phyloP scores from a whole-genome alignment of 371 early-diverging fungal genomes.

The Rhizopus stolonifer region DNA sequence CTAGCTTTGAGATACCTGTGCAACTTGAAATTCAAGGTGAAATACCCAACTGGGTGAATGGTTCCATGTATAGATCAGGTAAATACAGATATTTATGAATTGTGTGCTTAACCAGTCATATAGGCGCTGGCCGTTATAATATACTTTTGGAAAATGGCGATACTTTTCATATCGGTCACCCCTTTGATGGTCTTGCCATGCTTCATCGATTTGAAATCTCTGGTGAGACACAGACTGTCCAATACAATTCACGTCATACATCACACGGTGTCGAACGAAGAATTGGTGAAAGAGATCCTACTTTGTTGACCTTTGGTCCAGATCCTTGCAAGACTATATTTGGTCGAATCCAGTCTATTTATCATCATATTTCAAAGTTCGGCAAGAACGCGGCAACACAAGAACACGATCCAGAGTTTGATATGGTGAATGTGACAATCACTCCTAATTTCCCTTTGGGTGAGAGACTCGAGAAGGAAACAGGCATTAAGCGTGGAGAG shows the following conservation, averaged over 20 bases:
- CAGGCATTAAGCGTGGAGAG: conserved; percentile 35
- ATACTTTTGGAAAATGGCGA: conserved; percentile 46
- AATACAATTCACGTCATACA: conserved; percentile 44
- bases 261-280: conserved; percentile 46
- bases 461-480: conserved; percentile 29
- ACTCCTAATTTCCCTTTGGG: conserved; percentile 65
- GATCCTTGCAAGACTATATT: conserved; percentile 65
- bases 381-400: conserved; percentile 24
- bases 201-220: conserved; percentile 47
- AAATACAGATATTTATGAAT: not conserved
- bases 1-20: conserved; percentile 43
- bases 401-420: conserved; percentile 49
- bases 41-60: conserved; percentile 62
- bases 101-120: not conserved
- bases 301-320: conserved; percentile 51
- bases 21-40: conserved; percentile 43
- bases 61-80: conserved; percentile 59
- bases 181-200: conserved; percentile 66
- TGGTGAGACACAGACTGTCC: conserved; percentile 31
- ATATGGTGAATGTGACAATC: conserved; percentile 61
- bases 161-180: conserved; percentile 56
- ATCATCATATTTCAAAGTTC: conserved; percentile 40
- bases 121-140: conserved; percentile 50
- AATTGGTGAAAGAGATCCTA: conserved; percentile 36
- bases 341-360: conserved; percentile 47